Conservation (phyloP, 2,329 filamentous ascomycete species). For the Phaeosphaeria sp. region DNA sequence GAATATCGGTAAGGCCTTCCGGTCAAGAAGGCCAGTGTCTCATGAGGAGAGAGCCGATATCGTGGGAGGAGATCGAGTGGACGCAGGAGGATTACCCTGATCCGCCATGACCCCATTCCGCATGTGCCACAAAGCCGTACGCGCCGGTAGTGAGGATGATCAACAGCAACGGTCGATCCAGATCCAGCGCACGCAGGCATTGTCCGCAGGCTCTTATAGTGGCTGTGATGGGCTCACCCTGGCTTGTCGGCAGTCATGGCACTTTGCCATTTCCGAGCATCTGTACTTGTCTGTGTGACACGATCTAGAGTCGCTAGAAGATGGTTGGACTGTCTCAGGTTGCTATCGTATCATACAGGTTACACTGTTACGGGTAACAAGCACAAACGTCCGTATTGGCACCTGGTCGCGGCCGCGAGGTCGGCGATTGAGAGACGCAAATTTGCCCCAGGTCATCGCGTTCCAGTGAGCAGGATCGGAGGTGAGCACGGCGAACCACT, state of each 20-base stretch:
- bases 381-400: slow-evolving; percentile 23
- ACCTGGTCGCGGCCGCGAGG: neutral
- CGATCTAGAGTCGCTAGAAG: slow-evolving; percentile 10
- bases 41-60: slow-evolving; percentile 19
- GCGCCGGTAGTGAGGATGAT: slow-evolving; percentile 29
- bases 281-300: slow-evolving; percentile 26
- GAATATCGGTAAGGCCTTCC: slow-evolving; percentile 27
- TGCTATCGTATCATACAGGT: slow-evolving; percentile 22
- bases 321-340: slow-evolving; percentile 33
- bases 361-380: slow-evolving; percentile 29
- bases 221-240: slow-evolving; percentile 28
- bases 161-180: slow-evolving; percentile 30
- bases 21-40: slow-evolving; percentile 33
- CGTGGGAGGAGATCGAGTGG: slow-evolving; percentile 30
- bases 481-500: neutral
- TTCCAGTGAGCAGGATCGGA: neutral
- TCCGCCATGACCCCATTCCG: slow-evolving; percentile 22
- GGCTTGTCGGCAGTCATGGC: slow-evolving; percentile 23
- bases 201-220: slow-evolving; percentile 19
- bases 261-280: slow-evolving; percentile 17
- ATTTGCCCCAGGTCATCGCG: slow-evolving; percentile 3
- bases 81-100: slow-evolving; percentile 17
- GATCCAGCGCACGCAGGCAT: slow-evolving; percentile 24
- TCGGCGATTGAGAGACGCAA: neutral
- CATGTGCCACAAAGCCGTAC: slow-evolving; percentile 25